Evolutionary conservation across 1,284 basidiomycete species (phyloP), one percentile per base, ranked within the genome.

Genomic region (Vanrija sp.): DNA sequence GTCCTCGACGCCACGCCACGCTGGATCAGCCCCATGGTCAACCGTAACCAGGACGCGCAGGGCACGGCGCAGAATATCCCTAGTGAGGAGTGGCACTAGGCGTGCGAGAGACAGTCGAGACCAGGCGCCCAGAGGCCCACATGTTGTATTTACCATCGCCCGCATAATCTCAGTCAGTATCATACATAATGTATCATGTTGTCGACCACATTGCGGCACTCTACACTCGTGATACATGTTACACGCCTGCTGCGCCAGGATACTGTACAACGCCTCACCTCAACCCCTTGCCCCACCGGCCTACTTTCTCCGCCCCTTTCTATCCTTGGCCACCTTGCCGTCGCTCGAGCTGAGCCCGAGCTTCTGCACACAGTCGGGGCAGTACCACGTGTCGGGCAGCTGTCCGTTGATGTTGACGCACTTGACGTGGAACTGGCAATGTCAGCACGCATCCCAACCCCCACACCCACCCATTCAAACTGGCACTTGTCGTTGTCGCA

Each of bases 401-500:
- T 84, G 81, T 3, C 81, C 81, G 4, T 80, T 79, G 53, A 94
- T 80, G 1, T 86, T 86, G 51, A 91, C 84, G 69, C 91, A 95
- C 16, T 79, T 80, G 51, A 93, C 80, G 74, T 95, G 91, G 81
- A 92, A 95, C 91, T 93, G 71, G 18, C 54, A n/a, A 47, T 10
- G 38, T 47, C 40, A 53, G 64, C 26, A 43, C 8, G 44, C n/a
- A 3, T 16, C 15, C 23, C 10, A 25, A 1, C 18, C 34, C 23
- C 7, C 18, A 3, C 7, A 34, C 88, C 66, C 66, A 93, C 91
- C 93, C 93, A 96, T 85, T 96, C 92, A 58, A 83, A 82, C 66
- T 86, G 85, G 76, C 93, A 97, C 48, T 82, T 81, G 18, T 80
- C 78, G 65, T 87, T 89, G 73, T 97, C 93, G 73, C 93, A 97